phyloP scores from a whole-genome alignment of 768 basidiomycete genomes.

The Mycena maculata region DNA sequence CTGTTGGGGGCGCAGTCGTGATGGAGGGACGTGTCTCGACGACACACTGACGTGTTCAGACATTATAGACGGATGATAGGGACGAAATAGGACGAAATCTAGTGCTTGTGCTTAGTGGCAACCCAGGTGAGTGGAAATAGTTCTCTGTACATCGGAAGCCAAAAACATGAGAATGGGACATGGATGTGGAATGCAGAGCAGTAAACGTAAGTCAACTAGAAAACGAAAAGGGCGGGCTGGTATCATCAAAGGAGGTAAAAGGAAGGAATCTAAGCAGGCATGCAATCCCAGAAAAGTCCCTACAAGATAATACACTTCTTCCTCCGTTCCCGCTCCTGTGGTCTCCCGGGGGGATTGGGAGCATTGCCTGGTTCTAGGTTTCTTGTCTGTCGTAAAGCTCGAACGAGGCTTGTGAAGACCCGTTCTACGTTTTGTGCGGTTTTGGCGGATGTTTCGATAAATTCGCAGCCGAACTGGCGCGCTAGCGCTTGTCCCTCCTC shows the following conservation, averaged over 20 bases:
- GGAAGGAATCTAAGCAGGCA: slow-evolving; percentile 75
- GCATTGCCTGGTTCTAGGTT: slow-evolving; percentile 59
- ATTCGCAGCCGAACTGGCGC: slow-evolving; percentile 87
- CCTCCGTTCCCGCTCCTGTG: slow-evolving; percentile 59
- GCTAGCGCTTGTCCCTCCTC: slow-evolving; percentile 91
- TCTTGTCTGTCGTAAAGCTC: slow-evolving; percentile 80
- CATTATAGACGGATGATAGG: slow-evolving; percentile 14
- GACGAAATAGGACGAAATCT: not conserved
- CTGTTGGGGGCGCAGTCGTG: slow-evolving; percentile 17
- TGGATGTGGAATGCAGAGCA: slow-evolving; percentile 43
- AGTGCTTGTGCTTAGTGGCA: not conserved
- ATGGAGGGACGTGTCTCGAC: slow-evolving; percentile 24
- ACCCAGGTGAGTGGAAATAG: not conserved
- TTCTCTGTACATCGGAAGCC: slow-evolving; percentile 17
- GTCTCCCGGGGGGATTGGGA: slow-evolving; percentile 52
- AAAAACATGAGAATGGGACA: slow-evolving; percentile 39
- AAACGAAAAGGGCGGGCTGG: slow-evolving; percentile 62
- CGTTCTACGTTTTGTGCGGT: slow-evolving; percentile 92
- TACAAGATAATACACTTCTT: slow-evolving; percentile 85
- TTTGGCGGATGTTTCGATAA: slow-evolving; percentile 97
- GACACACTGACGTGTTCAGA: slow-evolving; percentile 30
- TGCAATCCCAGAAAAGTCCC: slow-evolving; percentile 70
- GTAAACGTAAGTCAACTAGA: slow-evolving; percentile 44
- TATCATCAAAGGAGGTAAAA: slow-evolving; percentile 87
- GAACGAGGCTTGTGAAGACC: slow-evolving; percentile 90